A percentile compares a stretch with the other conserved stretches of the same genome.
Conservation (phyloP, 1,284 basidiomycete species). For the Cystodermella granulosa region DNA sequence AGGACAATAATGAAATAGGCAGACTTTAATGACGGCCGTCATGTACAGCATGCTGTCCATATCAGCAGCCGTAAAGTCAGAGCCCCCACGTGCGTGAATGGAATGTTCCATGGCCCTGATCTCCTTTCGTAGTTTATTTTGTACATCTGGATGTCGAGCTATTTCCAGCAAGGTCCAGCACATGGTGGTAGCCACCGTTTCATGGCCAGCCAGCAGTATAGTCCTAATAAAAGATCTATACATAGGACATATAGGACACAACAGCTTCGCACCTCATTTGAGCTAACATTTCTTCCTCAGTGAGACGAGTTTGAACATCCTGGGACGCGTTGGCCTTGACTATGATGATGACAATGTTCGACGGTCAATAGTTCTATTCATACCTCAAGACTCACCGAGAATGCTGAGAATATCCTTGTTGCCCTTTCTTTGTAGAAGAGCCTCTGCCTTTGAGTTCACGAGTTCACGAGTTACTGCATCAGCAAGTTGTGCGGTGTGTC, state of each 20-base stretch:
- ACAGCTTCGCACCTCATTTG: constrained; percentile 38
- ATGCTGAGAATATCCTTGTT: constrained; percentile 43
- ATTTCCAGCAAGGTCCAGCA: constrained; percentile 44
- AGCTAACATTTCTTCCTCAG: constrained; percentile 42
- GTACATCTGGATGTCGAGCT: constrained; percentile 43
- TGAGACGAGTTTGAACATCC: constrained; percentile 34
- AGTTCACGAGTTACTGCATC: constrained; percentile 39
- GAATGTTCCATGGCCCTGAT: constrained; percentile 35
- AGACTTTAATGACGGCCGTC: constrained; percentile 50
- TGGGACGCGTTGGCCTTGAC: constrained; percentile 46
- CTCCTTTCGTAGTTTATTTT: constrained; percentile 48
- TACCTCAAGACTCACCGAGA: constrained; percentile 29
- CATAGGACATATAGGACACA: not conserved
- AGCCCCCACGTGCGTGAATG: constrained; percentile 38
- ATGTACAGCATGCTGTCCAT: constrained; percentile 52
- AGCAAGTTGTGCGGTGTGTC: constrained; percentile 40
- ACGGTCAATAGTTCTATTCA: not conserved
- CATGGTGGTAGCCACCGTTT: constrained; percentile 45
- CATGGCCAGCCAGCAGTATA: constrained; percentile 45
- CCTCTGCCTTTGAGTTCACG: constrained; percentile 41
- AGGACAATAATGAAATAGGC: constrained; percentile 12
- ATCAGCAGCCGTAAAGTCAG: constrained; percentile 42
- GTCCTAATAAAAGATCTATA: constrained; percentile 21
- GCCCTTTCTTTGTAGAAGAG: constrained; percentile 40
- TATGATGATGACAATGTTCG: constrained; percentile 12